Evolutionary conservation across 345 rosid genomes (phyloP).

Genomic region (Lenwebbia sp.): DNA sequence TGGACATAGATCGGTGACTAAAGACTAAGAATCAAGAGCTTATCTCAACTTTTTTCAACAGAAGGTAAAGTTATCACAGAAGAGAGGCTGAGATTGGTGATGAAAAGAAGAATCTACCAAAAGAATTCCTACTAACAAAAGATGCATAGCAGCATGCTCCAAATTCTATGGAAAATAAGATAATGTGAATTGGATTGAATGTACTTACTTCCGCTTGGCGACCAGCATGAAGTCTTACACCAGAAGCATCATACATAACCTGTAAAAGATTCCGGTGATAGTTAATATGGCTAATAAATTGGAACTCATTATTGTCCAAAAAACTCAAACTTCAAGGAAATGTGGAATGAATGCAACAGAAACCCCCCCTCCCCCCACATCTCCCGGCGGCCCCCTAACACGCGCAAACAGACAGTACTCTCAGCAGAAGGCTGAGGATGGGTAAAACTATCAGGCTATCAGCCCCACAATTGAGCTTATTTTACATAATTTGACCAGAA

Average conservation of each 20-base stretch:
- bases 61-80: background rate
- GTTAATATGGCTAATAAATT: background rate
- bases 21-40: background rate
- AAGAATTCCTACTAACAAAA: background rate
- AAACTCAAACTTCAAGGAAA: background rate
- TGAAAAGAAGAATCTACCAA: background rate
- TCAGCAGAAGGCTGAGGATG: background rate
- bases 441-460: background rate
- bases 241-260: conserved; percentile 73
- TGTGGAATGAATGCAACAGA: background rate
- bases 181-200: background rate
- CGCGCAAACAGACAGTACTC: background rate
- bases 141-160: background rate
- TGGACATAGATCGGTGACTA: background rate
- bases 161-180: background rate
- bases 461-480: background rate
- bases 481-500: background rate
- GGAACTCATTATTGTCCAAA: background rate
- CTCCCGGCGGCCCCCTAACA: too few relatives aligned
- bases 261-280: conserved; percentile 4
- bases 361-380: background rate
- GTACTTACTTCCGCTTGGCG: conserved; percentile 57
- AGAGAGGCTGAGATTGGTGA: background rate
- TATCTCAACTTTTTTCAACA: background rate
- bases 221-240: conserved; percentile 62